Conservation (phyloP, 1,284 basidiomycete species). For the Boletus hoseneyae region DNA sequence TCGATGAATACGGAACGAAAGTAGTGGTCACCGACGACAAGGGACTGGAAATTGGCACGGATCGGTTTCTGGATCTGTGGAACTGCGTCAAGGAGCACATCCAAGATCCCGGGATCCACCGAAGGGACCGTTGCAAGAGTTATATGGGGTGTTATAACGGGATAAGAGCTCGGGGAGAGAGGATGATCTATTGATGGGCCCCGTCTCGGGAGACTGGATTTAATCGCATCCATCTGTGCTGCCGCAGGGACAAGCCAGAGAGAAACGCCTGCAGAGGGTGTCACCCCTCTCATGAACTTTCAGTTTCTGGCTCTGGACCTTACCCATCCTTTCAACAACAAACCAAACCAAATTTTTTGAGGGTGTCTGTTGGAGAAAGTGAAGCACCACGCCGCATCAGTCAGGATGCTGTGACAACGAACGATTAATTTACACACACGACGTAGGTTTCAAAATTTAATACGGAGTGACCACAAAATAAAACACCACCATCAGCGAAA, state of each 20-base stretch:
- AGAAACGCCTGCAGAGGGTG: conserved; percentile 41
- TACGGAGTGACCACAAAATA: neutral
- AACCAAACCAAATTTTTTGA: neutral
- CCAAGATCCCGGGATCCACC: conserved; percentile 11
- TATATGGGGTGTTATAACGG: conserved; percentile 62
- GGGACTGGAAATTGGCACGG: conserved; percentile 43
- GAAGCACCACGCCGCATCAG: neutral
- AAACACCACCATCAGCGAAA: neutral
- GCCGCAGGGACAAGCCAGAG: conserved; percentile 62
- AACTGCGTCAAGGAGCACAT: conserved; percentile 41
- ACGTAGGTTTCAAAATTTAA: neutral
- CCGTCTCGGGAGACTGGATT: conserved; percentile 42
- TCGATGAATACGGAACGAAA: conserved; percentile 67
- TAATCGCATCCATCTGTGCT: conserved; percentile 39
- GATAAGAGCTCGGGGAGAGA: conserved; percentile 42
- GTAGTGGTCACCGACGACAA: conserved; percentile 57
- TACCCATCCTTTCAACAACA: conserved; percentile 19
- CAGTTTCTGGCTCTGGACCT: conserved; percentile 5
- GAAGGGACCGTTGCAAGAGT: conserved; percentile 56
- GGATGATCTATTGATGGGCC: conserved; percentile 8
- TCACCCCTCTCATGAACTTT: neutral
- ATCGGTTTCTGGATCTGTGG: conserved; percentile 32
- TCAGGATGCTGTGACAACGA: neutral
- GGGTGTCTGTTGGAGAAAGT: neutral
- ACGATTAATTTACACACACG: conserved; percentile 19